These are phyloP conservation scores for Alternaria rosae DNA, from an alignment of 2,329 filamentous ascomycete genomes.

Conservation along the genomic window DNA sequence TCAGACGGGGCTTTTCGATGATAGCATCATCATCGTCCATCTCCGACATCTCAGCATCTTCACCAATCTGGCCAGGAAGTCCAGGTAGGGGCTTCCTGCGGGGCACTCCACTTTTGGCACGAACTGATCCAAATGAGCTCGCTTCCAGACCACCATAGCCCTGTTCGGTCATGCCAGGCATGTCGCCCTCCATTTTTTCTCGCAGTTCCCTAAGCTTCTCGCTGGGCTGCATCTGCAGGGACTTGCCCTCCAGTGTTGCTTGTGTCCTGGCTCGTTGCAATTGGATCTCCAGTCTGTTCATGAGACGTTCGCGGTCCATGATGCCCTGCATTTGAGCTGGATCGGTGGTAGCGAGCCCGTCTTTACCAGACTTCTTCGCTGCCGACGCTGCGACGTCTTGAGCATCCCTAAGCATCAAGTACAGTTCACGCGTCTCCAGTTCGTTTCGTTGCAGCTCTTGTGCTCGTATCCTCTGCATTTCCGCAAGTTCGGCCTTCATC, in stretches of 20 bases:
- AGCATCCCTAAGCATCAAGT: constrained; percentile 96
- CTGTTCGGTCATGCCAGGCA: constrained; percentile 55
- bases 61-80: constrained; percentile 42
- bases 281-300: constrained; percentile 94
- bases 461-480: constrained; percentile 81
- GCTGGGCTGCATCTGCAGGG: constrained; percentile 85
- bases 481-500: constrained; percentile 87
- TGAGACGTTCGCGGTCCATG: constrained; percentile 87
- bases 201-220: constrained; percentile 90
- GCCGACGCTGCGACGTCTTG: constrained; percentile 94
- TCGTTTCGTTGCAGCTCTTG: constrained; percentile 95
- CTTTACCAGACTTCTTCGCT: constrained; percentile 66
- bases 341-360: constrained; percentile 67
- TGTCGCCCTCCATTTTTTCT: constrained; percentile 85
- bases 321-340: constrained; percentile 87
- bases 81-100: constrained; percentile 50
- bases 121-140: constrained; percentile 67
- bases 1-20: constrained; percentile 79
- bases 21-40: constrained; percentile 62
- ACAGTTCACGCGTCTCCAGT: constrained; percentile 92
- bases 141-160: constrained; percentile 66
- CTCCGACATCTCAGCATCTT: constrained; percentile 47
- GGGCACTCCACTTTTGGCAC: constrained; percentile 51
- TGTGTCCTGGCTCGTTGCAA: constrained; percentile 97
- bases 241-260: constrained; percentile 92